phyloP scores from a whole-genome alignment of 768 basidiomycete species.

The Tylopilus plumbeoviolaceoides region DNA sequence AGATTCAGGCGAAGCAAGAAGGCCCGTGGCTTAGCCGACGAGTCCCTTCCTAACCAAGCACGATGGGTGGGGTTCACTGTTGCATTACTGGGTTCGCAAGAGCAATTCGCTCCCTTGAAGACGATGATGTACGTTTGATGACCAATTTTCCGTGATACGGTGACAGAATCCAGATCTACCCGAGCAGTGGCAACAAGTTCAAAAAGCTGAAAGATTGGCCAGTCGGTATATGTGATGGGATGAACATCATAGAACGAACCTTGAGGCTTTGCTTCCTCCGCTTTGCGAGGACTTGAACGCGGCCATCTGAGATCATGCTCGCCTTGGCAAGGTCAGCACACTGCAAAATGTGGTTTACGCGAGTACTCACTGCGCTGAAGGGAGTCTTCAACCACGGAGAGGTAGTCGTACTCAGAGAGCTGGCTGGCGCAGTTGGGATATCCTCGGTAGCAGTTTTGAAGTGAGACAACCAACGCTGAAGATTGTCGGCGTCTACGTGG shows the following conservation, averaged over 20 bases:
- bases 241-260: slow-evolving; percentile 8
- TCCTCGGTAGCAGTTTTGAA: slow-evolving; percentile 7
- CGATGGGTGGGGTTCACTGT: slow-evolving; percentile 42
- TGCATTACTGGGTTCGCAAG: slow-evolving; percentile 47
- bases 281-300: slow-evolving; percentile 7
- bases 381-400: slow-evolving; percentile 29
- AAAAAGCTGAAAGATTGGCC: slow-evolving; percentile 13
- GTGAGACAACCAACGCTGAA: slow-evolving; percentile 12
- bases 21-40: slow-evolving; percentile 33
- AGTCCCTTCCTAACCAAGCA: slow-evolving; percentile 52
- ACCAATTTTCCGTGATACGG: slow-evolving; percentile 37
- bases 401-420: slow-evolving; percentile 3
- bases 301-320: slow-evolving; percentile 14
- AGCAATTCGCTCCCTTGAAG: slow-evolving; percentile 38
- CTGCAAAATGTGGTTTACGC: background rate
- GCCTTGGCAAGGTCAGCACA: slow-evolving; percentile 15
- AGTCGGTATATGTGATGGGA: slow-evolving; percentile 1
- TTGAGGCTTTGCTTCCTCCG: slow-evolving; percentile 17
- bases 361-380: slow-evolving; percentile 21
- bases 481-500: slow-evolving; percentile 44
- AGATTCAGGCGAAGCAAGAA: slow-evolving; percentile 46
- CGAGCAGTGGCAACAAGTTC: slow-evolving; percentile 36
- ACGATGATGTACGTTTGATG: slow-evolving; percentile 39
- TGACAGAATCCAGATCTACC: slow-evolving; percentile 46
- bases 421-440: background rate